phyloP scores from a whole-genome alignment of 1,284 basidiomycete genomes.

The Singerocomus inundabilis region DNA sequence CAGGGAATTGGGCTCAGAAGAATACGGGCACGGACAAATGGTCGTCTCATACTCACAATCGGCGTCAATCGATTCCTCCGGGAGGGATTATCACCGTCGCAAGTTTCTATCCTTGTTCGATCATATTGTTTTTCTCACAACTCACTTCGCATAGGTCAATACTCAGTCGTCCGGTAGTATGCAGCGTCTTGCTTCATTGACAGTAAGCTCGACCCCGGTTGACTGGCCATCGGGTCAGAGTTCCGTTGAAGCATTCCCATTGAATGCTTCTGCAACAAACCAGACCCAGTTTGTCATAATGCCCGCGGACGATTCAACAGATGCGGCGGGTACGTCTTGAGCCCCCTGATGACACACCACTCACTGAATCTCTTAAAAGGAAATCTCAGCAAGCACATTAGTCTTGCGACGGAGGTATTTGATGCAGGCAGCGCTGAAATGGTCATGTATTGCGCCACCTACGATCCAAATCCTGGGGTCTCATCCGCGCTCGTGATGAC shows the following conservation, averaged over 20 bases:
- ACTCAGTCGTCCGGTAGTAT: constrained; percentile 11
- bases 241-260: constrained; percentile 36
- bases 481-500: constrained; percentile 51
- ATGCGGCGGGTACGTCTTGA: constrained; percentile 14
- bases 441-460: constrained; percentile 58
- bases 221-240: constrained; percentile 26
- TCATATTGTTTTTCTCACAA: not conserved
- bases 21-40: not conserved
- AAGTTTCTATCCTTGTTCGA: constrained; percentile 11
- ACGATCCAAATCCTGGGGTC: constrained; percentile 47
- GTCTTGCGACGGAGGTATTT: constrained; percentile 47
- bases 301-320: constrained; percentile 13
- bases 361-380: constrained; percentile 10
- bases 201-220: constrained; percentile 37
- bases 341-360: not conserved
- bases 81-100: constrained; percentile 53
- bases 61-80: constrained; percentile 23
- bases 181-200: constrained; percentile 46
- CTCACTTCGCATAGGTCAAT: not conserved
- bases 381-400: constrained; percentile 34
- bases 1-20: constrained; percentile 4
- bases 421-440: constrained; percentile 37
- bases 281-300: constrained; percentile 50
- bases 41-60: constrained; percentile 1
- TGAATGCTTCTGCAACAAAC: constrained; percentile 56